A percentile compares a stretch with the other conserved stretches of the same genome.
Evolutionary conservation across 208 protist species (phyloP).

Genomic region (Zelonia costaricensis): DNA sequence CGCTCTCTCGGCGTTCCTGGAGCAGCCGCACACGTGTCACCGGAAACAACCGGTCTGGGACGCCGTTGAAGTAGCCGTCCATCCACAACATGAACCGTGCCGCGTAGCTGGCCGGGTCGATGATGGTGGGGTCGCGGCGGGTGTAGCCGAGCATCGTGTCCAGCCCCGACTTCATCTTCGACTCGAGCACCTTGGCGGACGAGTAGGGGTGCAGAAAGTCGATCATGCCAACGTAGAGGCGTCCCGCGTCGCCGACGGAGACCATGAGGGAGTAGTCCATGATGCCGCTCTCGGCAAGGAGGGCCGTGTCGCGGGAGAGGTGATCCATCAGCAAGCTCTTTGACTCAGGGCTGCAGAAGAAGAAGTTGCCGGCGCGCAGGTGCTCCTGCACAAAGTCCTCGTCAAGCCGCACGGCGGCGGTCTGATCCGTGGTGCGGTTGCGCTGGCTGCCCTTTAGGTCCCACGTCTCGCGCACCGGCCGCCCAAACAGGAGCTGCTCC

Average conservation of each 20-base stretch:
- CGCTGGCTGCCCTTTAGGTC: conserved; percentile 88
- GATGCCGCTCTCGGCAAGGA: conserved; percentile 51
- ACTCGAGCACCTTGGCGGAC: conserved; percentile 76
- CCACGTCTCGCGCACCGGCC: conserved; percentile 31
- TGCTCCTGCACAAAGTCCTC: conserved; percentile 58
- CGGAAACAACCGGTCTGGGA: conserved; percentile 55
- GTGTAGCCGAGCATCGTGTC: conserved; percentile 70
- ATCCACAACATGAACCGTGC: conserved; percentile 73
- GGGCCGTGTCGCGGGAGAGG: conserved; percentile 52
- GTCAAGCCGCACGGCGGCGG: conserved; percentile 64
- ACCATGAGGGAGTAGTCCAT: conserved; percentile 88
- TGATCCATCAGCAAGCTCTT: conserved; percentile 58
- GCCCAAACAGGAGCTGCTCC: conserved; percentile 49
- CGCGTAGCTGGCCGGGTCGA: conserved; percentile 72
- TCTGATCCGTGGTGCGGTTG: conserved; percentile 64
- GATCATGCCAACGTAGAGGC: conserved; percentile 58
- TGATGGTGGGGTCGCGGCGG: conserved; percentile 74
- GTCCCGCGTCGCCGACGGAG: conserved; percentile 10
- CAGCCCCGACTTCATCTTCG: conserved; percentile 80
- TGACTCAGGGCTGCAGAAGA: conserved; percentile 55
- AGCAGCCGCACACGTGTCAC: conserved; percentile 18
- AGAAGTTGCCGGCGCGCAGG: conserved; percentile 48
- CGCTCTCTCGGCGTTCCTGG: conserved; percentile 2
- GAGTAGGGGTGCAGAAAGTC: conserved; percentile 89
- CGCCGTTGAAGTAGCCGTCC: conserved; percentile 69